Evolutionary conservation across 2,329 filamentous ascomycete species (phyloP), one percentile per base, ranked within the genome.

Genomic region (Diaporthe amygdali): DNA sequence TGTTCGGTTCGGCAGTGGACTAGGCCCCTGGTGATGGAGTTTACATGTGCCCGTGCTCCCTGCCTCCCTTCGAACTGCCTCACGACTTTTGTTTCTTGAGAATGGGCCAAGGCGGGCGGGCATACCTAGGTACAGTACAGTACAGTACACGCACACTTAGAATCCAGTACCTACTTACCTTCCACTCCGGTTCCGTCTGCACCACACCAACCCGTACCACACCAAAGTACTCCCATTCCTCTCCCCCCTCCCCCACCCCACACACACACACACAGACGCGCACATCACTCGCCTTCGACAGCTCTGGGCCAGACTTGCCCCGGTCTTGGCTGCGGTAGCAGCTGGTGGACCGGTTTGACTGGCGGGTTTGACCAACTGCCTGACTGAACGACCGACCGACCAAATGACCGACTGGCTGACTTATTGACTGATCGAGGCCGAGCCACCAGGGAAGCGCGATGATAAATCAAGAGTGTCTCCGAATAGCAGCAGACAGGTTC

Each of bases 381-480:
- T 34, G 41, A 9, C 32, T n/a, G 14, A 47, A 30, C 25, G 44
- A 47, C 22, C 27, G 30, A 34, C 12, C n/a, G 44, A 47, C n/a
- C n/a, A n/a, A n/a, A n/a, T 8, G 37, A 39, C n/a, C 37, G 44
- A 30, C 59, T 20, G 59, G 27, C 30, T 34, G 41, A 9, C 32
- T n/a, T 7, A 47, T 32, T 34, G 44, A 47, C 22, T 37, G 30
- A 34, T 20, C n/a, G 44, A 47, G 44, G 59, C 30, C 12, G 44
- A 34, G 44, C 59, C 59, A 64, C 41, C 30, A 34, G 41, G 10
- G 30, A n/a, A n/a, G 30, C 59, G 22, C 32, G 41, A 47, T 47
- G 41, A 63, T 64, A 49, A 64, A 64, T 37, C 59, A 64, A 34
- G 30, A 41, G 30, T 46, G 22, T 47, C 59, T 64, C 30, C 59